Base-by-base conservation (phyloP, 345 rosid species). In the Eutrema japonicum region DNA sequence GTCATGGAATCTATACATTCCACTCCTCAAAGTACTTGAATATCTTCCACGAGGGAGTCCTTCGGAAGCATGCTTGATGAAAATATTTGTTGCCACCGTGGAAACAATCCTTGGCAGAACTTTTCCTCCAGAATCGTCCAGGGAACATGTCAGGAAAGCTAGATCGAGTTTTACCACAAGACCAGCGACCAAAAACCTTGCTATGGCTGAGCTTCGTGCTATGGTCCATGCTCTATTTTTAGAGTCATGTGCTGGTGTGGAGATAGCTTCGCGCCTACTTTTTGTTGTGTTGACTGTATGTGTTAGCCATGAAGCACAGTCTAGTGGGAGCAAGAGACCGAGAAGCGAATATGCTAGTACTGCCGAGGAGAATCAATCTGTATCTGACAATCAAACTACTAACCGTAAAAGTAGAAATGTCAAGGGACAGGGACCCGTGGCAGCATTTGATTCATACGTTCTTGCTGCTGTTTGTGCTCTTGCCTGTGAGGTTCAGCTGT, bases 21-120 rank as follows among this genome's bases (percentile, higher is more conserved):
- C 98, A 62, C 97, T 94, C 54, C 97, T 94, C 55, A 94, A 91
- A 80, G 98, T 94, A 64, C 87, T 94, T 30, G 98, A 94, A 81
- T 94, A 94, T 82, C 98, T 94, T 76, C 98, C 97, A 43, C 86
- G 95, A 16, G 98, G 98, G 54, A 89, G 98, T 78, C 97, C 98
- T 63, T 94, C 98, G 5, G 98, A 94, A 83, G 98, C 98, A 58
- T 94, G 98, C 78, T 87, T 94, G 73, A 86, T 94, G 95, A 94
- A 89, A 82, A 89, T 94, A 77, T 94, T 94, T 78, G 97, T 89
- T 73, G 95, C 97, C 13, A 94, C 98, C 7, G 97, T 94, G 47
- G 97, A 94, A 79, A 90, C 97, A 32, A 88, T 91, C 70, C 89
- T 94, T 56, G 87, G 77, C 74, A 88, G 98, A 82, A 88, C 98